Conservation (phyloP, 2,329 filamentous ascomycete genomes). For the Tricladium varicosporioides region DNA sequence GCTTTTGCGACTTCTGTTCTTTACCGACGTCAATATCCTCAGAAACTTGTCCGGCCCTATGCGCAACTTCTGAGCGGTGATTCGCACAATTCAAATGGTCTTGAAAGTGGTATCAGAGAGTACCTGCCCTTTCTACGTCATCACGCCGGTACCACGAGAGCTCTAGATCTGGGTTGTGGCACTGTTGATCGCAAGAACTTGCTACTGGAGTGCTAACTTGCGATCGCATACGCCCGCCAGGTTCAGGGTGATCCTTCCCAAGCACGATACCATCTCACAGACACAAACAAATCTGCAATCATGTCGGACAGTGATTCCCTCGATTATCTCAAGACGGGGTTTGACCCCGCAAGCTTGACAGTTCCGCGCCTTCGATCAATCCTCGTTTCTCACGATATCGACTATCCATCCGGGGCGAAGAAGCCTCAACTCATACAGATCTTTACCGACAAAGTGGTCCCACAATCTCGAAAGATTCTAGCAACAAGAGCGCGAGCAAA, state of each 20-base stretch:
- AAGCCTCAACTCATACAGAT: constrained; percentile 85
- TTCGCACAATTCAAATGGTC: not conserved
- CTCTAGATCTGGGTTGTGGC: not conserved
- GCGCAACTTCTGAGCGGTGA: not conserved
- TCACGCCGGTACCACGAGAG: not conserved
- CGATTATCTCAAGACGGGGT: constrained; percentile 83
- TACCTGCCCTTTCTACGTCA: constrained; percentile 2
- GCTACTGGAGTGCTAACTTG: no score
- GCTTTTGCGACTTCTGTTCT: not conserved
- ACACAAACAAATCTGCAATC: constrained; percentile 6
- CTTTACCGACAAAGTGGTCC: constrained; percentile 75
- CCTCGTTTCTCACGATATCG: constrained; percentile 81
- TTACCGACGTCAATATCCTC: not conserved
- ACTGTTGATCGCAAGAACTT: no score
- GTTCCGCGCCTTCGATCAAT: constrained; percentile 88
- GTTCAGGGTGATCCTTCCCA: no score
- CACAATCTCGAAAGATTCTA: constrained; percentile 75
- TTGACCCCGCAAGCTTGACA: constrained; percentile 80
- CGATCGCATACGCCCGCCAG: no score
- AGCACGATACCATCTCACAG: no score
- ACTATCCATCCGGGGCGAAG: constrained; percentile 86
- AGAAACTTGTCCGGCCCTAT: constrained; percentile 1
- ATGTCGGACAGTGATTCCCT: constrained; percentile 66
- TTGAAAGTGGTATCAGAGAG: not conserved
- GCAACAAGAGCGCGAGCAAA: constrained; percentile 74